Evolutionary conservation across 2,329 filamentous ascomycete species (phyloP), one percentile per base, ranked within the genome.

Genomic region (Ophiocordyceps robertsii): DNA sequence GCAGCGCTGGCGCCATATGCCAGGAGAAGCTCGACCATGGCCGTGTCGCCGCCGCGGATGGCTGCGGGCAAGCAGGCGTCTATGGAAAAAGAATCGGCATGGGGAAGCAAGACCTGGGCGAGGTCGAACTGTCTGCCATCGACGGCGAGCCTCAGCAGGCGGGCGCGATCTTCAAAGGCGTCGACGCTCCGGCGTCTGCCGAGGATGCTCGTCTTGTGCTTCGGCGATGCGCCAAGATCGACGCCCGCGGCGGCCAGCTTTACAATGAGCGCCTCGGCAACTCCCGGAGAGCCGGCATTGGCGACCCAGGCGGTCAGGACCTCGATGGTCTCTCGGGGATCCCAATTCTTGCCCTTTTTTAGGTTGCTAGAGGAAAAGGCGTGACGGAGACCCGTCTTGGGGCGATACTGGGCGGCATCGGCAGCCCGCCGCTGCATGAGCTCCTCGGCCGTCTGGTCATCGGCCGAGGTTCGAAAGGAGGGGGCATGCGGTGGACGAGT

Each of bases 191-290:
- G 68, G 40, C 70, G 63, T 35, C 72, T 59, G 32, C 60, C 67
- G 7, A 75, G 54, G 9, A 77, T 52, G 36, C 64, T 63, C 2
- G 65, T 63, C 41, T 69, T 72, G 43, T 64, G 67, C 50, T 69
- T 72, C 42, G 66, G 61, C 37, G 56, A 59, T 13, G 70, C 62
- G 42, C 72, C 69, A 13, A 77, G 52, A 41, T 75, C 69, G 4
- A 72, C 68, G 13, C 74, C 74, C 1, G 63, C 66, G 1, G 61
- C 55, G 31, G 63, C 60, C 30, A 78, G 56, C 54, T 70, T 73
- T 4, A 56, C 59, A 29, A 77, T 66, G 21, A 78, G 61, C 0
- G 69, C 70, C 51, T 77, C 70, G n/a, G 71, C 73, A 5, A 77
- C 67, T 9, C 69, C 73, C 0, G 73, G 65, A 1, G 70, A 66